Base-by-base conservation (phyloP, 2,329 filamentous ascomycete species). In the Aspergillus fructus region DNA sequence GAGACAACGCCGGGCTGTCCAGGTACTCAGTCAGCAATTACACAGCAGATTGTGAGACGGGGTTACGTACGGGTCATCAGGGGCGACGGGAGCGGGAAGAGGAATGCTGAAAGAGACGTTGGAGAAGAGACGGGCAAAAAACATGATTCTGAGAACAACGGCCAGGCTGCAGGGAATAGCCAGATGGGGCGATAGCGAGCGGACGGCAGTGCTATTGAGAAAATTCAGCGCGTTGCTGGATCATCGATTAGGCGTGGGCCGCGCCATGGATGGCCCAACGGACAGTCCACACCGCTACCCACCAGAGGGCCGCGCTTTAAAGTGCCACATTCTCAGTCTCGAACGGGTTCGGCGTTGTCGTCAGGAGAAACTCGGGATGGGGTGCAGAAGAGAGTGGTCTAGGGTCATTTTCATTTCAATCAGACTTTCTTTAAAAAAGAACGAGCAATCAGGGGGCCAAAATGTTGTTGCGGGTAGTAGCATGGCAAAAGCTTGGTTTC, bases 1-100 rank as follows among this genome's bases (percentile, higher is more conserved):
- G 52, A 56, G 55, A 63, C 59, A 66, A 27, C 56, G 57, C 50
- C 56, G 61, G 45, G 60, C 69, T 71, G 55, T 49, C 27, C 41
- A 43, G 46, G 12, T 6, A 34, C 24, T n/a, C 53, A 57, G 55
- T 48, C 3, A 50, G 19, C n/a, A n/a, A 5, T 15, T 37, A 23
- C 30, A 5, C 15, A 21, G 47, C 30, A 11, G 12, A 37, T 43
- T 47, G n/a, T 21, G 50, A 46, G 33, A 9, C 27, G 21, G 42
- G 8, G n/a, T 21, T 17, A 46, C 49, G 33, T 34, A 56, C 52
- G 56, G 48, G 48, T 59, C 56, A 52, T 49, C 39, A 27, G 40
- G 21, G 19, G 48, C 40, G 19, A 46, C 46, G 42, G 24, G 24
- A 19, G 8, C 21, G 9, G 47, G 40, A 12, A 53, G 24, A 13